Percentiles rank a stretch among this genome's conserved stretches.
Evolutionary conservation across 1,284 basidiomycete genomes (phyloP).

Genomic region (Melanopsichium pennsylvanicum): DNA sequence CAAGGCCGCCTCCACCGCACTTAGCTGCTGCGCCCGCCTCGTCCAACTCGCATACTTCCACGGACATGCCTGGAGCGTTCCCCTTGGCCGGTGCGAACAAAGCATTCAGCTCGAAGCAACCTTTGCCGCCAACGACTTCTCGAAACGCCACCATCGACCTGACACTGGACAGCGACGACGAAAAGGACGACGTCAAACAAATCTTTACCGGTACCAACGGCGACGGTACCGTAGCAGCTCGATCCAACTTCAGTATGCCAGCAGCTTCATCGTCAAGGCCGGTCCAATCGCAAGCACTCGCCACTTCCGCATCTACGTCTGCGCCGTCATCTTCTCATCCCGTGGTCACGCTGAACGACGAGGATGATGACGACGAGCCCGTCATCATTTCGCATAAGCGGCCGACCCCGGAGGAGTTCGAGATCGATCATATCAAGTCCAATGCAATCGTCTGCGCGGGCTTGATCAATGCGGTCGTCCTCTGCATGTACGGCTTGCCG

Average conservation of each 20-base stretch:
- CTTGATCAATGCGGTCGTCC: constrained; percentile 50
- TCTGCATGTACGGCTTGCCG: constrained; percentile 58
- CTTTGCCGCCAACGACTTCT: background rate
- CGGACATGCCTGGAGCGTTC: constrained; percentile 12
- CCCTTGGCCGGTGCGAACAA: background rate
- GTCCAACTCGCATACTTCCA: no score
- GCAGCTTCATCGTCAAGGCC: no score
- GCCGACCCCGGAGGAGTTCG: constrained; percentile 21
- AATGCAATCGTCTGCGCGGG: constrained; percentile 59
- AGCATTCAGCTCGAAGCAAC: background rate
- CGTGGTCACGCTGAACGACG: constrained; percentile 9
- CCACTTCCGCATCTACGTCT: background rate
- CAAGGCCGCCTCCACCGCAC: constrained; percentile 2
- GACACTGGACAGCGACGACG: constrained; percentile 37
- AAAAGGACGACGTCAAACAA: constrained; percentile 16
- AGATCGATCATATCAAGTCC: constrained; percentile 38
- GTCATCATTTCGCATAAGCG: constrained; percentile 42
- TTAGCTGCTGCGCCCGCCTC: background rate
- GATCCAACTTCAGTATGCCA: no score
- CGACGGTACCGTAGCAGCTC: no score
- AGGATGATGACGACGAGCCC: constrained; percentile 56
- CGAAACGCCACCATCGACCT: constrained; percentile 32
- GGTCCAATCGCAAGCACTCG: no score
- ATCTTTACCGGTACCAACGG: background rate
- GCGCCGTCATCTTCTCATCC: background rate